Evolutionary conservation across 306 rosid genomes (phyloP).

Genomic region (Sindora glabra): DNA sequence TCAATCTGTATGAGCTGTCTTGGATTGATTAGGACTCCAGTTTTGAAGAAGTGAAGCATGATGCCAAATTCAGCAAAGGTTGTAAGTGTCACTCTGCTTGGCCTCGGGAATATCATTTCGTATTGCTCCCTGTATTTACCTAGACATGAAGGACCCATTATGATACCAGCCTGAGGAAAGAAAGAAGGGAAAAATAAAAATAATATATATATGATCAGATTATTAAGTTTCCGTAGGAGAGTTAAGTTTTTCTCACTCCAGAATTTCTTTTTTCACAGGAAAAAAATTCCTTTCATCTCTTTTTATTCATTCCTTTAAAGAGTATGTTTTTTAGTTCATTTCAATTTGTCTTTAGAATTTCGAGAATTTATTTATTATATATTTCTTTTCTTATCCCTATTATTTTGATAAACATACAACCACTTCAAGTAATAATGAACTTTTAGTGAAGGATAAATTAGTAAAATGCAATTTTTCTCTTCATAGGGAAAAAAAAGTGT

Average conservation of each 20-base stretch:
- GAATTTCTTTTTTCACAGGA: too few relatives aligned
- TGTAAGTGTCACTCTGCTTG: neutral
- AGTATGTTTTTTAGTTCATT: too few relatives aligned
- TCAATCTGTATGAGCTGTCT: neutral
- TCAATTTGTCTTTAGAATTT: too few relatives aligned
- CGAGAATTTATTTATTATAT: too few relatives aligned
- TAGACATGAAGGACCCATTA: conserved; percentile 12
- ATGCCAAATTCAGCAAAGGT: conserved; percentile 6
- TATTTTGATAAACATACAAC: too few relatives aligned
- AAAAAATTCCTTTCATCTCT: neutral
- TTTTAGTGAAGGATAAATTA: too few relatives aligned
- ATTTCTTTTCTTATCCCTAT: too few relatives aligned
- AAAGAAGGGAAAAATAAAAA: neutral
- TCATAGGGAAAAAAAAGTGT: too few relatives aligned
- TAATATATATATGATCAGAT: neutral
- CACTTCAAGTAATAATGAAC: too few relatives aligned
- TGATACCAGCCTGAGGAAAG: neutral
- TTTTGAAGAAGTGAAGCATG: neutral
- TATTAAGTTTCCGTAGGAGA: neutral
- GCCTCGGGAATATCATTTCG: neutral
- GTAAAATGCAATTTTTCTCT: too few relatives aligned
- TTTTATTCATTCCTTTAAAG: too few relatives aligned
- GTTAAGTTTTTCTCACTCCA: too few relatives aligned
- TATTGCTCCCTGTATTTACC: neutral
- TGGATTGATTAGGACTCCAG: neutral